phyloP scores from a whole-genome alignment of 345 rosid species.

The Eucalyptus curtisii region DNA sequence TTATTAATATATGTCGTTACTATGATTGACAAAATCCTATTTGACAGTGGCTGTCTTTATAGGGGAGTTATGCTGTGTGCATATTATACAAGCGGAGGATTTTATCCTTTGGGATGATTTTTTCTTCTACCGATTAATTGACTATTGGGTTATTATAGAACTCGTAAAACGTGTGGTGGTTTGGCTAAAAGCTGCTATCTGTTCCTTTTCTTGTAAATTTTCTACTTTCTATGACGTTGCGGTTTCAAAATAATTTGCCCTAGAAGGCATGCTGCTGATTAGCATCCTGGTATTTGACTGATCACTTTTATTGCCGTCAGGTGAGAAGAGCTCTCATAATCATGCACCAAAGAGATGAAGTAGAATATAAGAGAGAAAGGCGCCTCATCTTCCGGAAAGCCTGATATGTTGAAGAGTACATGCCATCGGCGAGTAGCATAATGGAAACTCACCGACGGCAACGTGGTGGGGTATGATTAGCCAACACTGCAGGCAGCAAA shows the following conservation, averaged over 20 bases:
- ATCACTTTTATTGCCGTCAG: background rate
- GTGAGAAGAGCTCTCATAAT: conserved; percentile 92
- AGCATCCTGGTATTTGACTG: background rate
- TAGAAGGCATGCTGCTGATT: background rate
- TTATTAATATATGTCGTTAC: background rate
- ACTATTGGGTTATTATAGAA: background rate
- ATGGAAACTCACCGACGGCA: background rate
- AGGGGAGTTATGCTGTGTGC: background rate
- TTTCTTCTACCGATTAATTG: background rate
- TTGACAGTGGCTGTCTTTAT: background rate
- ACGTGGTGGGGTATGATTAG: background rate
- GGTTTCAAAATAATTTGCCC: background rate
- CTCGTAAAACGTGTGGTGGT: background rate
- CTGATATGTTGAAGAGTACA: background rate
- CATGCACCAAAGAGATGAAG: conserved; percentile 98
- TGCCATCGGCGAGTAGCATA: background rate
- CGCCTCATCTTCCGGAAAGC: conserved; percentile 72
- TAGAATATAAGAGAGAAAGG: conserved; percentile 85
- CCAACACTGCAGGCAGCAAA: background rate
- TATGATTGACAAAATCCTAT: background rate
- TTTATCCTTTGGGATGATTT: background rate
- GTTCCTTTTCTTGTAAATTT: background rate
- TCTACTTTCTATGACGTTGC: background rate
- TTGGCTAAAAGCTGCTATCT: background rate
- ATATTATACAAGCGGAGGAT: background rate